These are phyloP conservation scores for Epichloe amarillans DNA, from an alignment of 2,329 filamentous ascomycete species.

Conservation along the genomic window DNA sequence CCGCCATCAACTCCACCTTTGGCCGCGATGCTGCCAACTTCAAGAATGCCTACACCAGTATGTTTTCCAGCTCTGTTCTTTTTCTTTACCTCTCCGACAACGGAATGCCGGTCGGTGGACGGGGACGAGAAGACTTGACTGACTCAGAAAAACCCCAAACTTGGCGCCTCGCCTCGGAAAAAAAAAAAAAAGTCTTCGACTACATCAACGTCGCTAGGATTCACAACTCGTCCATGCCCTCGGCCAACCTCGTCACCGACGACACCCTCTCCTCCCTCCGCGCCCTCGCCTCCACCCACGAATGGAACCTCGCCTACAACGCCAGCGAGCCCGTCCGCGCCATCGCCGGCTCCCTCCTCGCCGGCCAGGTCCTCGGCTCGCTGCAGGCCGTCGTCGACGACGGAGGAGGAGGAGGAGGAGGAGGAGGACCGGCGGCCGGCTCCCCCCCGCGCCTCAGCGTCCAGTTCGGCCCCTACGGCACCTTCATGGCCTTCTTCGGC, in stretches of 20 bases:
- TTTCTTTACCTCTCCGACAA: no score
- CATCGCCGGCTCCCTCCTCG: conserved; percentile 45
- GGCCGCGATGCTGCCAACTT: conserved; percentile 32
- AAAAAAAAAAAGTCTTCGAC: conserved; percentile 43
- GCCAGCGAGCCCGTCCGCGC: conserved; percentile 50
- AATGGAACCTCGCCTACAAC: conserved; percentile 78
- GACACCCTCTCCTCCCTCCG: conserved; percentile 49
- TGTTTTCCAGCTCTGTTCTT: conserved; percentile 9
- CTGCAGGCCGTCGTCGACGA: conserved; percentile 37
- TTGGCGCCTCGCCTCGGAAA: no score
- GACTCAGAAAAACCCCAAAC: no score
- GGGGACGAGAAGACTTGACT: no score
- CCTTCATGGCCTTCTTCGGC: conserved; percentile 51
- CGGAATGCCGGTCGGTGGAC: no score
- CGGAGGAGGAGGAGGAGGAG: no score
- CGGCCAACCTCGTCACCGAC: conserved; percentile 43
- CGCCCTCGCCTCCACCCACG: conserved; percentile 64
- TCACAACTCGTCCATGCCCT: conserved; percentile 48
- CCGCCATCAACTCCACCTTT: conserved; percentile 42
- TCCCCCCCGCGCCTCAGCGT: conserved; percentile 28
- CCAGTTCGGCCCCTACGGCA: conserved; percentile 48
- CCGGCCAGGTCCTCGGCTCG: conserved; percentile 38
- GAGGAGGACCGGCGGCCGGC: no score
- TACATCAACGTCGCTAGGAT: conserved; percentile 45
- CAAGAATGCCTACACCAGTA: conserved; percentile 50